Evolutionary conservation across 1,284 basidiomycete genomes (phyloP).

Genomic region (Bondarzewia mesenterica): DNA sequence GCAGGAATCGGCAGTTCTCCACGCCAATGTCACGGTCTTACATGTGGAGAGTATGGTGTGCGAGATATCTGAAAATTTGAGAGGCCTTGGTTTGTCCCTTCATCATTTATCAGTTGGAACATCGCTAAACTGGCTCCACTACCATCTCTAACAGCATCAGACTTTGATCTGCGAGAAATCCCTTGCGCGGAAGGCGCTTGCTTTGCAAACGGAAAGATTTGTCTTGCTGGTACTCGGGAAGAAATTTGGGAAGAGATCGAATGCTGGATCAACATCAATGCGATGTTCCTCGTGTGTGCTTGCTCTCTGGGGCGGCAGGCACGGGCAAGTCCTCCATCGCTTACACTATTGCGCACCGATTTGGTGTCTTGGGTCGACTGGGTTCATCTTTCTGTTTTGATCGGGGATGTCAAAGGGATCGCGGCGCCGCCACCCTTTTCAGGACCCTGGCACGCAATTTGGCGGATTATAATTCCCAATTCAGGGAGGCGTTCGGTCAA

Average conservation of each 20-base stretch:
- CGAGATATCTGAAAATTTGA: no score
- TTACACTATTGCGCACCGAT: background rate
- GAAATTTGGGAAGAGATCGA: background rate
- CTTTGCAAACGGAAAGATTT: background rate
- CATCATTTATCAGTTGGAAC: no score
- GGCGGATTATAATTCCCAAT: background rate
- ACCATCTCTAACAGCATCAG: no score
- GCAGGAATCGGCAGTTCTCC: background rate
- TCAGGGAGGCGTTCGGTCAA: background rate
- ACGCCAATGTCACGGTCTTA: background rate
- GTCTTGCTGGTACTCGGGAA: background rate
- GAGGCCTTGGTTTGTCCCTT: no score
- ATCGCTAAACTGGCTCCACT: no score
- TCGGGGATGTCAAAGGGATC: background rate
- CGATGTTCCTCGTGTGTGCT: background rate
- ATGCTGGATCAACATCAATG: background rate
- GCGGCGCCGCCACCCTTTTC: background rate
- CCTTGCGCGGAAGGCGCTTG: background rate
- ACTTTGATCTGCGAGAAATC: background rate
- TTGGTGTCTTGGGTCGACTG: background rate
- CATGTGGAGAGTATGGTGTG: no score
- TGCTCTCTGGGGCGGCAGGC: background rate
- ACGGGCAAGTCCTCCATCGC: background rate
- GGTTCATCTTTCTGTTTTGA: background rate
- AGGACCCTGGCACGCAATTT: background rate